A percentile compares a stretch with the other conserved stretches of the same genome.
Evolutionary conservation across 202 grass and related monocot genomes (phyloP).

Genomic region (Bolboschoenoplectus hybrid): DNA sequence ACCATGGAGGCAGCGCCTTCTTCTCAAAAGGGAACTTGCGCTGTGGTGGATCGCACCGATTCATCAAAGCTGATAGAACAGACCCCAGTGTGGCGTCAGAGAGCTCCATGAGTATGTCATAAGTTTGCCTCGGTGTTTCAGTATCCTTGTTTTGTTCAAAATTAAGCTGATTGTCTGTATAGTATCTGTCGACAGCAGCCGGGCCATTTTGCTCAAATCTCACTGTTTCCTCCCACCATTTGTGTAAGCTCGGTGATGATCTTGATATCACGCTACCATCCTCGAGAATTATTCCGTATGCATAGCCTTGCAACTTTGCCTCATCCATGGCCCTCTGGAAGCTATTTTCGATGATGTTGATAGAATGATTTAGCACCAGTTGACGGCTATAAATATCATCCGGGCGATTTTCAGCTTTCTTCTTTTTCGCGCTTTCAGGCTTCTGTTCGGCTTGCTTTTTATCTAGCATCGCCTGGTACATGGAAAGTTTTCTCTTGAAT

Average conservation of each 20-base stretch:
- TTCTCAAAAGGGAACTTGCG: slow-evolving; percentile 42
- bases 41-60: slow-evolving; percentile 39
- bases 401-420: not conserved
- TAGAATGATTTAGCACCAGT: slow-evolving; percentile 22
- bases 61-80: slow-evolving; percentile 39
- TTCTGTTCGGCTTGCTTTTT: not conserved
- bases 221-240: slow-evolving; percentile 47
- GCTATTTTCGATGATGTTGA: slow-evolving; percentile 37
- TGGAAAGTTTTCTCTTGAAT: slow-evolving; percentile 19
- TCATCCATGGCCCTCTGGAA: slow-evolving; percentile 39
- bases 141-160: not conserved
- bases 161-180: not conserved
- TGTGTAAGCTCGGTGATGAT: slow-evolving; percentile 31
- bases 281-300: slow-evolving; percentile 38
- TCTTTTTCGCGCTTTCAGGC: not conserved
- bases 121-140: not conserved
- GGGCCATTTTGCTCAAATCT: slow-evolving; percentile 28
- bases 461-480: slow-evolving; percentile 1
- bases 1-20: slow-evolving; percentile 42
- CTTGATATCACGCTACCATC: slow-evolving; percentile 10
- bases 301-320: slow-evolving; percentile 41
- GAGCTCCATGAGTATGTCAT: slow-evolving; percentile 27
- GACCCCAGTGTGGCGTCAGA: slow-evolving; percentile 34
- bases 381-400: slow-evolving; percentile 2
- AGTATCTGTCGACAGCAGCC: not conserved